These are phyloP conservation scores for Fusarium begoniae DNA, from an alignment of 2,329 filamentous ascomycete species.

Conservation along the genomic window DNA sequence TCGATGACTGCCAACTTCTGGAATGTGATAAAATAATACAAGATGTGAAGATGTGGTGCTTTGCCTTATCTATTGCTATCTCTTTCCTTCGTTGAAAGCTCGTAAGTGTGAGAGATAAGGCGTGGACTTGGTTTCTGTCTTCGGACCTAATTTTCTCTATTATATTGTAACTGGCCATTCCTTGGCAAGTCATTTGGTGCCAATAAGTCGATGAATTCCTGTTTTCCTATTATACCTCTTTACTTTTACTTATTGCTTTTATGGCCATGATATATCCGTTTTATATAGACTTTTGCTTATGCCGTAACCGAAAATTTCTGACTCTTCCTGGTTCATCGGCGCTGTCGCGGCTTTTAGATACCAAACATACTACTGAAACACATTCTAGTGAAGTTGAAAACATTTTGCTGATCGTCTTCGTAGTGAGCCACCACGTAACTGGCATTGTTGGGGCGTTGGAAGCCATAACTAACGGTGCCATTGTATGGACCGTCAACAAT, in stretches of 20 bases:
- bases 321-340: not conserved
- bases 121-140: not conserved
- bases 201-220: fast-evolving
- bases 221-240: no score
- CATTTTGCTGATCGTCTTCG: not conserved
- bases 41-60: not conserved
- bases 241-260: fast-evolving
- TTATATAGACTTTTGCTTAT: not conserved
- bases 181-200: no score
- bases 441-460: not conserved
- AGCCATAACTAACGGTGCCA: not conserved
- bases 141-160: no score
- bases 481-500: not conserved
- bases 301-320: no score
- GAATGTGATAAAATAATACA: not conserved
- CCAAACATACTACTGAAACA: slow-evolving; percentile 5
- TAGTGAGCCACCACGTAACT: not conserved
- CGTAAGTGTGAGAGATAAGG: no score
- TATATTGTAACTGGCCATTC: no score
- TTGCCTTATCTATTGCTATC: no score
- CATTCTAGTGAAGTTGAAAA: not conserved
- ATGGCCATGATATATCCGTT: no score
- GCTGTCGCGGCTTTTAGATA: not conserved
- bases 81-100: no score
- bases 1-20: not conserved